These are phyloP conservation scores for Botrytis byssoidea DNA, from an alignment of 2,329 filamentous ascomycete species.

Conservation along the genomic window DNA sequence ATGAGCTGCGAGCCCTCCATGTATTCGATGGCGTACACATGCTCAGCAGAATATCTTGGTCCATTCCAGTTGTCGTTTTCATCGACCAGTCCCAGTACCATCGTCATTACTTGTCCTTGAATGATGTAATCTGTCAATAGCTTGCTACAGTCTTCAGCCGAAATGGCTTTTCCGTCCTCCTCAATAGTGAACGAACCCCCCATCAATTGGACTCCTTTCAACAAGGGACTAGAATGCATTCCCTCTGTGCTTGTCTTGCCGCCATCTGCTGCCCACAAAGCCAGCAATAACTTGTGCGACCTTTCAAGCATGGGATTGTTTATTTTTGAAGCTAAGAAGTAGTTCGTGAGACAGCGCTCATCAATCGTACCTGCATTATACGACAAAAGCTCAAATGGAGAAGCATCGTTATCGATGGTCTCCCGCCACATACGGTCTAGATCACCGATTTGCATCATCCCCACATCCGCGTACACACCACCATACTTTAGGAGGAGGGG, in stretches of 20 bases:
- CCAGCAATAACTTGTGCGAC: slow-evolving; percentile 50
- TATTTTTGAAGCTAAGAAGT: slow-evolving; percentile 44
- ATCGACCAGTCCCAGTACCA: slow-evolving; percentile 53
- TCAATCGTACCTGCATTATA: slow-evolving; percentile 44
- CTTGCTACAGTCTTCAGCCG: slow-evolving; percentile 43
- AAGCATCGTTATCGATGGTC: slow-evolving; percentile 48
- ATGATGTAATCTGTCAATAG: slow-evolving; percentile 57
- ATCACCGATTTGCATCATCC: slow-evolving; percentile 57
- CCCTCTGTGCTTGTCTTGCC: slow-evolving; percentile 51
- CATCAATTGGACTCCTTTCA: slow-evolving; percentile 47
- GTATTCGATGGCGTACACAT: slow-evolving; percentile 51
- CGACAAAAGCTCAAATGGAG: slow-evolving; percentile 49
- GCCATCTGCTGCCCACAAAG: slow-evolving; percentile 48
- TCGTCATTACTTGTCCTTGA: slow-evolving; percentile 52
- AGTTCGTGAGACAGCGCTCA: slow-evolving; percentile 47
- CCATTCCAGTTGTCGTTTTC: slow-evolving; percentile 53
- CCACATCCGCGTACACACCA: slow-evolving; percentile 58
- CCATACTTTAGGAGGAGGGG: slow-evolving; percentile 57
- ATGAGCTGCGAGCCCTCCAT: slow-evolving; percentile 52
- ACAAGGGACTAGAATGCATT: slow-evolving; percentile 49
- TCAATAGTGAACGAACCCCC: slow-evolving; percentile 32
- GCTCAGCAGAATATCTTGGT: slow-evolving; percentile 49
- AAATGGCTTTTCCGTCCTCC: slow-evolving; percentile 39
- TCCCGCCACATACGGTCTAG: slow-evolving; percentile 52
- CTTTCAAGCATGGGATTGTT: slow-evolving; percentile 51